Evolutionary conservation across 176 grass and related monocot genomes (phyloP).

Genomic region (Aegilops speltoides): DNA sequence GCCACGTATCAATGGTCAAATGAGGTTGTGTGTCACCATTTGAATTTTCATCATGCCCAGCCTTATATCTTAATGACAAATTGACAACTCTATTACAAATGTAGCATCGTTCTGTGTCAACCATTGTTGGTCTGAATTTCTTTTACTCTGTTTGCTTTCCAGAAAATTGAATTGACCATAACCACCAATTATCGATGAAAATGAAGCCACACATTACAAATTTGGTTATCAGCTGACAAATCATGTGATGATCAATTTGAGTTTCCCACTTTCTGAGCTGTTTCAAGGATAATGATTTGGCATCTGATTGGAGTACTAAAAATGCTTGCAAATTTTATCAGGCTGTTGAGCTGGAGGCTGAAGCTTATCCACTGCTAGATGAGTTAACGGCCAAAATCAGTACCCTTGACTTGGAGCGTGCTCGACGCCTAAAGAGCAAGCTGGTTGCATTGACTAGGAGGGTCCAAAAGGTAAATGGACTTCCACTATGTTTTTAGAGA

Average conservation of each 20-base stretch:
- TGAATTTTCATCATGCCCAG: not conserved
- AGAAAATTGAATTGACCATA: not conserved
- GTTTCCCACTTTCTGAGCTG: not conserved
- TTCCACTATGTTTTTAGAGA: conserved; percentile 2
- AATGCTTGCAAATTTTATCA: conserved; percentile 36
- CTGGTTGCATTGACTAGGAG: conserved; percentile 85
- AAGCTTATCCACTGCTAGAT: conserved; percentile 89
- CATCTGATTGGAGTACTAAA: conserved; percentile 11
- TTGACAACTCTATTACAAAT: not conserved
- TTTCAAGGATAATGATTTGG: conserved; percentile 16
- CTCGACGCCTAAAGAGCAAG: conserved; percentile 79
- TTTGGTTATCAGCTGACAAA: not conserved
- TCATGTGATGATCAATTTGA: not conserved
- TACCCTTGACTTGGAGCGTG: conserved; percentile 83
- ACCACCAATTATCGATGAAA: not conserved
- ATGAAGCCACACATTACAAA: not conserved
- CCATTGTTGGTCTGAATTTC: not conserved
- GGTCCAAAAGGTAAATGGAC: conserved; percentile 80
- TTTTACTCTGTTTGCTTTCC: not conserved
- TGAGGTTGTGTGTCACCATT: not conserved
- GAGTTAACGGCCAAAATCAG: conserved; percentile 81
- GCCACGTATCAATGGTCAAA: not conserved
- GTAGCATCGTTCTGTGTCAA: not conserved
- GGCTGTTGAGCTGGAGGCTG: conserved; percentile 84
- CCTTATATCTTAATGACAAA: not conserved